Base-by-base conservation (phyloP, 1,139 yeast genomes). In the Candida labiduridarum region DNA sequence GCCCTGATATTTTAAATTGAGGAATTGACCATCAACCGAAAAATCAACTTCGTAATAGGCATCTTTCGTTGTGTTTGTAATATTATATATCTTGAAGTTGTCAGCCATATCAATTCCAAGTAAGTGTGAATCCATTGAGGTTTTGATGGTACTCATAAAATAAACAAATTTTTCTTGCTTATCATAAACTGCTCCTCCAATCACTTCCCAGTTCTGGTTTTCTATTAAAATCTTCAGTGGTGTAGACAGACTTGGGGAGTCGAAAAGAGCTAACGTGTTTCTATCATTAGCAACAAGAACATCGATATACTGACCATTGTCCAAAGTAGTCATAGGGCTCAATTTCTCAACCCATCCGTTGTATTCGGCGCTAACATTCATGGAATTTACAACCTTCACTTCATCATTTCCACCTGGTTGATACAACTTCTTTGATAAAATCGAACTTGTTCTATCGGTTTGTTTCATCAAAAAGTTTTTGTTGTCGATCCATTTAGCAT, bases 401-500 rank as follows among this genome's bases (percentile, higher is more conserved):
- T 54, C 46, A n/a, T 50, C 51, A 2, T 57, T 50, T 5, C 49
- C 60, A 4, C 49, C 60, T 9, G 57, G 57, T 4, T 80, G 71
- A 44, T 78, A 83, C 7, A 86, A 65, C 38, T 80, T 73, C 41
- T 88, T 84, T 47, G 83, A 76, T 58, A 88, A 68, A 0, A 68
- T 51, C 41, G 82, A 84, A 50, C 96, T 87, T 15, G 80, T 79
- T 52, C 98, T 75, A 63, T 90, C 94, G 3, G 95, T 74, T 47
- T 81, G 76, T 59, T 90, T 87, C 48, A 87, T 68, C 12, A 92
- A 59, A 25, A 89, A 78, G 34, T 74, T 68, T 10, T 76, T 61
- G 11, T 69, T 63, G 53, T 82, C 84, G 2, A 89, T 65, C 97
- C 97, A 94, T 9, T 68, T 64, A 1, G 82, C 88, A 58, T 86